These are phyloP conservation scores for Postia placenta DNA, from an alignment of 768 basidiomycete species.

Conservation along the genomic window DNA sequence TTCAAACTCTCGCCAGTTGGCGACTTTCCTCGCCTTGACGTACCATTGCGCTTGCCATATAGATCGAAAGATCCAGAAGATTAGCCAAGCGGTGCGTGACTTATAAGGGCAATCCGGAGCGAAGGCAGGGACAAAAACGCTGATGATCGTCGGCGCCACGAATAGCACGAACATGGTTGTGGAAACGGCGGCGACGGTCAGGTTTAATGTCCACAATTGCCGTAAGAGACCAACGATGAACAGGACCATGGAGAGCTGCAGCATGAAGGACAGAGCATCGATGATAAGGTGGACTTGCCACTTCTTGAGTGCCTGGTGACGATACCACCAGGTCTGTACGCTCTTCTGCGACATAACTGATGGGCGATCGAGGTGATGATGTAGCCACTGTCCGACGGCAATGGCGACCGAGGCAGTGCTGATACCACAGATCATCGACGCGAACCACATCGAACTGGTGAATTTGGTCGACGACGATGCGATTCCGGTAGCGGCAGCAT, in stretches of 20 bases:
- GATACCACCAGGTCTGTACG: neutral
- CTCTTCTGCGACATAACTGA: neutral
- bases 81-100: neutral
- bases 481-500: neutral
- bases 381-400: neutral
- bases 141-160: neutral
- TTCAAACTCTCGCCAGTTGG: neutral
- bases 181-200: neutral
- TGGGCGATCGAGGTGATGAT: neutral
- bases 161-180: neutral
- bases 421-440: neutral
- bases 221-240: neutral
- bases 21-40: neutral
- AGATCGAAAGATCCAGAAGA: neutral
- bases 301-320: neutral
- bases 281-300: neutral
- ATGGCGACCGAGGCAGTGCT: neutral
- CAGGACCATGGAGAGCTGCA: neutral
- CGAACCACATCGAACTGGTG: neutral
- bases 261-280: neutral
- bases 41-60: neutral
- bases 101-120: neutral
- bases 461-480: slow-evolving; percentile 12
- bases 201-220: neutral
- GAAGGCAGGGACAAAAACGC: neutral